Conservation (phyloP, 192 early-diverging fungal species). For the Backusella westeae region DNA sequence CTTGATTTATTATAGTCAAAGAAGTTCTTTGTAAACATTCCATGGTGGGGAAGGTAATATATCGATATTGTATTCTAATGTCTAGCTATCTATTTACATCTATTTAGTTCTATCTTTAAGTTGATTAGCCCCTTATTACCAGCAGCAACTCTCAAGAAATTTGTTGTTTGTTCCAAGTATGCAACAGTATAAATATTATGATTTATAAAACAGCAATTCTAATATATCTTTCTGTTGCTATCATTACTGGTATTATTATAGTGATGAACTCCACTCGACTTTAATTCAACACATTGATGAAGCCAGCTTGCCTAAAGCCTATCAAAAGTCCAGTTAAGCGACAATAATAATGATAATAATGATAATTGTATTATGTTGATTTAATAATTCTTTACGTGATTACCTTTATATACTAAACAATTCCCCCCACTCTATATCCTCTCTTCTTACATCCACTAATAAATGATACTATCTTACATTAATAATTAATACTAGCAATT, state of each 20-base stretch:
- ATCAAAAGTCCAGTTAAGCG: conserved; percentile 14
- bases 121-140: conserved; percentile 53
- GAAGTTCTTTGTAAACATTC: conserved; percentile 62
- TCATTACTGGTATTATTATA: neutral
- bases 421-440: neutral
- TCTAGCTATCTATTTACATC: neutral
- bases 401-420: neutral
- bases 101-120: conserved; percentile 47
- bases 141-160: conserved; percentile 60
- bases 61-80: too few species aligned
- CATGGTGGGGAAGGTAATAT: conserved; percentile 53
- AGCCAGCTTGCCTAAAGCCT: conserved; percentile 21
- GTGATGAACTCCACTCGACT: conserved; percentile 1
- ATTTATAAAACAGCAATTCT: neutral
- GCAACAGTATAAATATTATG: neutral
- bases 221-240: neutral
- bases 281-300: conserved; percentile 20
- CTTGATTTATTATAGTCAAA: conserved; percentile 12
- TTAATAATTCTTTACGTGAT: neutral
- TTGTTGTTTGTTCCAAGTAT: conserved; percentile 54
- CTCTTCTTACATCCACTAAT: neutral
- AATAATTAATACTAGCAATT: neutral
- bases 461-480: neutral
- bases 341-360: neutral
- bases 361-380: neutral